phyloP scores from a whole-genome alignment of 2,329 filamentous ascomycete species.

The Apiospora koreana region DNA sequence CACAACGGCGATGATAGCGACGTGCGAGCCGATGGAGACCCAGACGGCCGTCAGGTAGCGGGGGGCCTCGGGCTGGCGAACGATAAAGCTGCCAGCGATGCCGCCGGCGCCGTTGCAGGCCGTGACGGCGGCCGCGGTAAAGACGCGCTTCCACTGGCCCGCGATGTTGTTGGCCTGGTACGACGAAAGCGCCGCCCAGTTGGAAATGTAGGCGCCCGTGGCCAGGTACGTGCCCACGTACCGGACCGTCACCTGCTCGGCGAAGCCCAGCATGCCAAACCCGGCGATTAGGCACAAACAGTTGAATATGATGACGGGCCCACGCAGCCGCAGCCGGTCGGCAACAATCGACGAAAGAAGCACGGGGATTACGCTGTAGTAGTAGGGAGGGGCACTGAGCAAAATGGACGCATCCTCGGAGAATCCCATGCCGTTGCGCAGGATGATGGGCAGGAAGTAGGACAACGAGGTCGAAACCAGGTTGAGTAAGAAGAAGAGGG shows the following conservation, averaged over 20 bases:
- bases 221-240: conserved; percentile 67
- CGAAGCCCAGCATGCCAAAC: conserved; percentile 67
- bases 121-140: conserved; percentile 60
- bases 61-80: conserved; percentile 61
- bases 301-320: conserved; percentile 67
- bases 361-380: conserved; percentile 65
- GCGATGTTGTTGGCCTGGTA: conserved; percentile 65
- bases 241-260: conserved; percentile 57
- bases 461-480: conserved; percentile 64
- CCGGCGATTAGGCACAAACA: conserved; percentile 61
- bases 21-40: conserved; percentile 65
- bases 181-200: conserved; percentile 67
- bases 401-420: conserved; percentile 55
- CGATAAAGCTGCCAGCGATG: conserved; percentile 67
- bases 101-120: conserved; percentile 64
- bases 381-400: conserved; percentile 67
- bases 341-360: conserved; percentile 63
- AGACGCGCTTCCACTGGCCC: conserved; percentile 66
- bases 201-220: conserved; percentile 68
- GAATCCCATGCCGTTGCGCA: conserved; percentile 58
- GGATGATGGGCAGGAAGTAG: conserved; percentile 66
- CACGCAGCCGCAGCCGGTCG: conserved; percentile 61
- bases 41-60: conserved; percentile 66
- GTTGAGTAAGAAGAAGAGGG: conserved; percentile 67
- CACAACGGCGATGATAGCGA: conserved; percentile 58